Evolutionary conservation across 2,329 filamentous ascomycete genomes (phyloP), one percentile per base, ranked within the genome.

Genomic region (Ilyonectria destructans): DNA sequence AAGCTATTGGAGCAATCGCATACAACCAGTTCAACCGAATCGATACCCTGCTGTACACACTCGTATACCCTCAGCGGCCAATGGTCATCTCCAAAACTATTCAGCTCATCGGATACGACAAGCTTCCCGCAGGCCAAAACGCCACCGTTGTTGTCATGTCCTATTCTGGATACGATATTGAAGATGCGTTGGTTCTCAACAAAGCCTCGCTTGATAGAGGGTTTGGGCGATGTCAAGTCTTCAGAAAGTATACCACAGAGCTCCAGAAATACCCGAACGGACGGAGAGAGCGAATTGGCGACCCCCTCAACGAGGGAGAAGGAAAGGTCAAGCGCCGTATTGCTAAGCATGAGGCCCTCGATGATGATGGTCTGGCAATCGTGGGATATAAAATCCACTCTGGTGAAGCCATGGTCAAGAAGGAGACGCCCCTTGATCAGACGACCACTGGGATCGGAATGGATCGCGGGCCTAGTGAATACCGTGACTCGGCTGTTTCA

Each of bases 71-170:
- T 7, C 97, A 99, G 79, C 91, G 97, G 75, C 96, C 96, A 1
- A 96, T 99, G 92, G 96, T 98, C 69, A 97, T 97, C 79, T 97
- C 94, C 58, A 93, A 97, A 76, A 98, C 96, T 0, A 99, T 99
- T 72, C 94, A 99, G 81, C 88, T 99, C 26, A 94, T 97, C 74
- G 95, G 97, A 75, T 99, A 98, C 79, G 96, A 99, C 82, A 97
- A 98, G 79, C 90, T 99, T 15, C 96, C 96, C 0, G 96, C 96
- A 6, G 96, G 96, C 0, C 96, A 99, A 78, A 98, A 98, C 69
- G 97, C 96, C 5, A 97, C 94, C 1, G 96, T 99, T 29, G 96
- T 97, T 6, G 96, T 99, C 83, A 99, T 99, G 96, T 98, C 95
- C 56, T 99, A 96, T 82, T 98, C 96, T 12, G 96, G 96, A 26